Conservation (phyloP, 2,329 filamentous ascomycete genomes). For the Trematosphaeria pertusa region DNA sequence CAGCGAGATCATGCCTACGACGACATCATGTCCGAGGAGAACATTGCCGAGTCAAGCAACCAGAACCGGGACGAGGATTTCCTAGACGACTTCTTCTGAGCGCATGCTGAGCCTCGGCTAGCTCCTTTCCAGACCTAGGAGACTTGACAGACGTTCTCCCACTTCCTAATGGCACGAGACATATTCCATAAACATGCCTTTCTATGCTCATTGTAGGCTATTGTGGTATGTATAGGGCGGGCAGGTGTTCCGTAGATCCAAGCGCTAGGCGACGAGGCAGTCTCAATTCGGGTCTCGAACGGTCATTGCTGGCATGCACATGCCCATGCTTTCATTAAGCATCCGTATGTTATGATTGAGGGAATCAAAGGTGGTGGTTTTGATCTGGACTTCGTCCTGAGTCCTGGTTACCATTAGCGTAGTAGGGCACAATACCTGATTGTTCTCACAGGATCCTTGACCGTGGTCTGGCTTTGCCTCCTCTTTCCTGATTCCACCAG, state of each 20-base stretch:
- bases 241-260: background rate
- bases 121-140: background rate
- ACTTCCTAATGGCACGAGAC: too few species aligned
- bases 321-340: slow-evolving; percentile 75
- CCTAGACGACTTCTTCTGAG: slow-evolving; percentile 78
- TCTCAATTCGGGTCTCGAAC: slow-evolving; percentile 34
- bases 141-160: too few species aligned
- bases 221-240: slow-evolving; percentile 9
- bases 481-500: slow-evolving; percentile 54
- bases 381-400: slow-evolving; percentile 37
- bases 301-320: slow-evolving; percentile 58
- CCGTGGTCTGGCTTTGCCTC: slow-evolving; percentile 36
- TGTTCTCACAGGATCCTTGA: slow-evolving; percentile 30
- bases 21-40: slow-evolving; percentile 84
- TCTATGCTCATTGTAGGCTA: slow-evolving; percentile 3
- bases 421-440: too few species aligned
- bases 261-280: background rate
- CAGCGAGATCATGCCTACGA: slow-evolving; percentile 99
- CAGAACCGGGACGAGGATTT: slow-evolving; percentile 80
- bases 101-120: too few species aligned
- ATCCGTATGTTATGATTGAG: slow-evolving; percentile 74
- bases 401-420: too few species aligned
- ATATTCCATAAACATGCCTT: background rate
- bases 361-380: slow-evolving; percentile 59
- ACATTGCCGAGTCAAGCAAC: slow-evolving; percentile 79